Evolutionary conservation across 768 basidiomycete genomes (phyloP).

Genomic region (Macrolepiota fuliginosa): DNA sequence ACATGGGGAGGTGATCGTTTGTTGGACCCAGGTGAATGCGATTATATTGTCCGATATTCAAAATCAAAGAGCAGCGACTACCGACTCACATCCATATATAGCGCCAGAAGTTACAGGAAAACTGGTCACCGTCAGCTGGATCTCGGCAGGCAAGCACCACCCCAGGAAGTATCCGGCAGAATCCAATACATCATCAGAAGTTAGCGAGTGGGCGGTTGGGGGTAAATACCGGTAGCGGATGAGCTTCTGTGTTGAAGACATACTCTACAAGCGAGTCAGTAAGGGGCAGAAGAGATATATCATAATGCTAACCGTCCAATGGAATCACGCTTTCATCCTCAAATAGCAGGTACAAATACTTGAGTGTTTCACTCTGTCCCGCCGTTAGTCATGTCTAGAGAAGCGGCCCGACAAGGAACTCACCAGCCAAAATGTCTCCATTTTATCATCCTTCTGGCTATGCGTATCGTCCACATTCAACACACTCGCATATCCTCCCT

Average conservation of each 20-base stretch:
- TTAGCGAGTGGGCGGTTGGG: conserved; percentile 18
- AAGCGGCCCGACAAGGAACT: conserved; percentile 19
- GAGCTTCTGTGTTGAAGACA: conserved; percentile 87
- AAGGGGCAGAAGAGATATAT: background rate
- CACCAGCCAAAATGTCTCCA: conserved; percentile 96
- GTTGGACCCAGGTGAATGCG: background rate
- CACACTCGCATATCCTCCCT: conserved; percentile 85
- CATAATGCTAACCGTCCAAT: conserved; percentile 57
- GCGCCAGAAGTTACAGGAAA: background rate
- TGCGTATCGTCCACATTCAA: conserved; percentile 81
- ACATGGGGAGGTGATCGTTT: background rate
- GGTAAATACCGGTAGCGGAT: conserved; percentile 37
- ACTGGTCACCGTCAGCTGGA: background rate
- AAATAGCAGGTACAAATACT: conserved; percentile 91
- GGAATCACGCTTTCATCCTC: conserved; percentile 73
- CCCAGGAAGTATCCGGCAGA: background rate
- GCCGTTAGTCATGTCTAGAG: background rate
- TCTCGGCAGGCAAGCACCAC: background rate
- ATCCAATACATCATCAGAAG: background rate
- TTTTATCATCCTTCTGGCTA: conserved; percentile 73
- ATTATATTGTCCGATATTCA: background rate
- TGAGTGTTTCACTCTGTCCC: conserved; percentile 80
- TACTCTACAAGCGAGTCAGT: conserved; percentile 45
- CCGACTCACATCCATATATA: too few relatives aligned
- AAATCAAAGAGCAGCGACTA: background rate